Evolutionary conservation across 805 yeast genomes (phyloP), one percentile per base, ranked within the genome.

Genomic region (Hanseniaspora guilliermondii): DNA sequence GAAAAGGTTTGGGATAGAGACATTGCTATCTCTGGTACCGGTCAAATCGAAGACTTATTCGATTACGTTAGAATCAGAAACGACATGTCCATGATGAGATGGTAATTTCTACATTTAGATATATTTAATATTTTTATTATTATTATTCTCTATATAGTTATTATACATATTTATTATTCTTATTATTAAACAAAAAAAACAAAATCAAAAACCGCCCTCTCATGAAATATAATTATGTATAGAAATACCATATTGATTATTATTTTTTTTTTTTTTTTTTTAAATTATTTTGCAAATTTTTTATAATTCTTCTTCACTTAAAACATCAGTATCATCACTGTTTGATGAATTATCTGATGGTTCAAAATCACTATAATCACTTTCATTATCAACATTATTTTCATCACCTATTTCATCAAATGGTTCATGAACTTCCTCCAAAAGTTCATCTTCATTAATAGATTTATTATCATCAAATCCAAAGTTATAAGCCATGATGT

Each of bases 21-120:
- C 71, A 74, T 85, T 65, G 94, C 87, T 62, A 73, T 85, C 64
- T 76, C 91, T 57, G 93, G 85, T 70, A 78, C 85, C 60, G 95
- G 95, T 71, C 85, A 82, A 74, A 84, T 83, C 73, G 95, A 85
- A 77, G 87, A 75, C 61, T 74, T 85, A 71, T 74, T 85, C 68
- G 95, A 85, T 70, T 85, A 85, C 80, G 76, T 74, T 79, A 82
- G 91, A 80, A 73, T 80, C 70, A 83, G 95, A 82, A 83, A 82
- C 72, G 89, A 83, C 65, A 85, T 86, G 88, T 79, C 93, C 65
- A 78, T 83, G 86, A 75, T 84, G 82, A 85, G 94, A 83, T 79
- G 83, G 83, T 79, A 68, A 69, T 58, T 47, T 12, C n/a, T 30
- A 12, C 12, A 30, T 30, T 14, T 30, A 30, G 33, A 30, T 30